Percentiles rank a stretch among this genome's conserved stretches.
phyloP scores from a whole-genome alignment of 2,329 filamentous ascomycete species.

The Tolypocladium ovalisporum region DNA sequence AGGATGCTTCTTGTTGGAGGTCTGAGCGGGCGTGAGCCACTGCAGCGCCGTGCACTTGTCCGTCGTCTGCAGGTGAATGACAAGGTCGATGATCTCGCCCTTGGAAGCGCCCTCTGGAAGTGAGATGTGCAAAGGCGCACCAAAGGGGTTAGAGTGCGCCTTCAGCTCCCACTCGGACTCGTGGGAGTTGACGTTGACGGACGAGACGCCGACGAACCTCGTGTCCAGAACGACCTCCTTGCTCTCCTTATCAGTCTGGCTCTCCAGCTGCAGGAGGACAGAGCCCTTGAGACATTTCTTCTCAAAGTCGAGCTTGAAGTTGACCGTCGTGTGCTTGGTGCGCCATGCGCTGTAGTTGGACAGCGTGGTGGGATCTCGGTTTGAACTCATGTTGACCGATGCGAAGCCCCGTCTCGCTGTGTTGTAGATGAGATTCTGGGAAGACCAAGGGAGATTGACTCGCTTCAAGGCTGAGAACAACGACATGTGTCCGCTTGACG shows the following conservation, averaged over 20 bases:
- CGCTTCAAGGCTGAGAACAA: conserved; percentile 8
- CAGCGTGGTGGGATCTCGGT: conserved; percentile 76
- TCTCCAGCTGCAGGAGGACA: conserved; percentile 67
- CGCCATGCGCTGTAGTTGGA: conserved; percentile 86
- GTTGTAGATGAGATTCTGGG: conserved; percentile 1
- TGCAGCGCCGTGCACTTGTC: conserved; percentile 83
- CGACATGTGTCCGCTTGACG: conserved; percentile 8
- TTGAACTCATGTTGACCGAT: conserved; percentile 19
- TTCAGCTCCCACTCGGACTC: conserved; percentile 58
- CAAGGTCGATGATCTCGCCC: conserved; percentile 40
- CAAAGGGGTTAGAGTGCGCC: conserved; percentile 61
- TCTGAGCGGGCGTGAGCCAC: conserved; percentile 90
- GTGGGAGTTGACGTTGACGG: conserved; percentile 58
- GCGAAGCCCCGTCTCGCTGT: conserved; percentile 10
- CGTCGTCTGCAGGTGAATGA: conserved; percentile 71
- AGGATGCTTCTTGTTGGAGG: conserved; percentile 87
- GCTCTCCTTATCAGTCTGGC: conserved; percentile 60
- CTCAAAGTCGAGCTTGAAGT: conserved; percentile 76
- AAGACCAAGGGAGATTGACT: conserved; percentile 4
- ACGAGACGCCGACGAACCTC: conserved; percentile 65
- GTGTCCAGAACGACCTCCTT: conserved; percentile 79
- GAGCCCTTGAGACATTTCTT: conserved; percentile 66
- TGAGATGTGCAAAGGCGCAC: conserved; percentile 57
- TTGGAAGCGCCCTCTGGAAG: conserved; percentile 43
- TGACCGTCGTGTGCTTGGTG: conserved; percentile 72